Conservation (phyloP, 345 rosid species). For the Erucastrum elatum region DNA sequence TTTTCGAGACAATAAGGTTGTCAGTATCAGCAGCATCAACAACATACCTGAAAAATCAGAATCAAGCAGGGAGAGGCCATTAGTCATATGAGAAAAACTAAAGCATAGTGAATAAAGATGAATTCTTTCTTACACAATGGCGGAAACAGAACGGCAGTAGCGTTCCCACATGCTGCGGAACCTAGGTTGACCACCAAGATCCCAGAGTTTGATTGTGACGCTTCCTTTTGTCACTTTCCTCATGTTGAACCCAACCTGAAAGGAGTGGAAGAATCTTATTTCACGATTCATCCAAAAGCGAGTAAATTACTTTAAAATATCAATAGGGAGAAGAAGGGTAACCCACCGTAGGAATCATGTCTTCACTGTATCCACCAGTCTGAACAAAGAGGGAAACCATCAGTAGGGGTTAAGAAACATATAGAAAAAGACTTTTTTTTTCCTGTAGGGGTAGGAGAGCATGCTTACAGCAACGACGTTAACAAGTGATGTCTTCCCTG, state of each 20-base stretch:
- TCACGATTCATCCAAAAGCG: background rate
- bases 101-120: background rate
- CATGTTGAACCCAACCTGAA: slow-evolving; percentile 93
- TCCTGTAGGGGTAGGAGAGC: background rate
- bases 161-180: slow-evolving; percentile 98
- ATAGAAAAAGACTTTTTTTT: background rate
- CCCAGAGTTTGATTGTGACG: slow-evolving; percentile 93
- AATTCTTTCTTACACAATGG: slow-evolving; percentile 63
- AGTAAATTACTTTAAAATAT: background rate
- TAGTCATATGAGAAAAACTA: background rate
- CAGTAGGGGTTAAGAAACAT: slow-evolving; percentile 12
- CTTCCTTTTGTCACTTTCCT: slow-evolving; percentile 96
- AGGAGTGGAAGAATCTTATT: background rate
- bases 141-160: slow-evolving; percentile 86
- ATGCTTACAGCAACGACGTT: slow-evolving; percentile 74
- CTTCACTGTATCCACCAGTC: slow-evolving; percentile 93
- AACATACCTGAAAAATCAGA: slow-evolving; percentile 54
- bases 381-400: slow-evolving; percentile 41
- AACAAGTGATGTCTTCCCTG: slow-evolving; percentile 86
- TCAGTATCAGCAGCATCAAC: slow-evolving; percentile 94
- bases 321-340: slow-evolving; percentile 16
- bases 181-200: slow-evolving; percentile 95
- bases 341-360: slow-evolving; percentile 85
- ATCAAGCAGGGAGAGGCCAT: background rate
- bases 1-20: slow-evolving; percentile 70